Base-by-base conservation (phyloP, 1,284 basidiomycete genomes). In the Rhodotorula glutinis region DNA sequence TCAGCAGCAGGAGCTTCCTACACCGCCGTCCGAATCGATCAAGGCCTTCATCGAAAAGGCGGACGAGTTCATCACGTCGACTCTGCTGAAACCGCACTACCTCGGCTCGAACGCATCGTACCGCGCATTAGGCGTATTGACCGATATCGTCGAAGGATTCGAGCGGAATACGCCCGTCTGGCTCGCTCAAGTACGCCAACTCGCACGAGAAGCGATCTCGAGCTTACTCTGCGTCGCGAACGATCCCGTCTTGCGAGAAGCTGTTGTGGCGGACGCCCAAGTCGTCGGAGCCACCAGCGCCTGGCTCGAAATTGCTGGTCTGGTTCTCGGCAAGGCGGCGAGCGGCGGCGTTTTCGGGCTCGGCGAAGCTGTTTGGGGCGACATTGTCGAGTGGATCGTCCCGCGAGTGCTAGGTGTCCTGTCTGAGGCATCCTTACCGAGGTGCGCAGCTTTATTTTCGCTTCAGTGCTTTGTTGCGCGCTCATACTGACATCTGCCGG, bases 351-450 rank as follows among this genome's bases (percentile, higher is more conserved):
- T 38, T 38, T 11, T 60, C 14, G 58, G 52, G 23, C 11, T 47
- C 3, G 46, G 23, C 23, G n/a, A n/a, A 4, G 66, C 60, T 0
- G 46, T 72, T 0, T 65, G 58, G 61, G 68, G 57, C 38, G 81
- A 82, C 63, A 66, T 80, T 38, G 25, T 74, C 77, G 63, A 80
- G 80, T 71, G 81, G 82, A 47, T 75, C 78, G 57, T 80, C 5
- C 81, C 81, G 41, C 71, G 81, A n/a, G 57, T 81, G 25, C 73
- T 81, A 63, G 77, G 76, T 30, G 76, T 81, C 54, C 76, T 82
- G 67, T 76, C 80, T 74, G 78, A 80, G 73, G 79, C 81, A 41
- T 80, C 81, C 2, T 74, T 81, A 25, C 81, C 81, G 4, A 19
- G 66, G 66, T 67, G 27, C 17, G 9, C n/a, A 19, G 4, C 21